Evolutionary conservation across 768 basidiomycete genomes (phyloP).

Genomic region (Cubamyces lactineus): DNA sequence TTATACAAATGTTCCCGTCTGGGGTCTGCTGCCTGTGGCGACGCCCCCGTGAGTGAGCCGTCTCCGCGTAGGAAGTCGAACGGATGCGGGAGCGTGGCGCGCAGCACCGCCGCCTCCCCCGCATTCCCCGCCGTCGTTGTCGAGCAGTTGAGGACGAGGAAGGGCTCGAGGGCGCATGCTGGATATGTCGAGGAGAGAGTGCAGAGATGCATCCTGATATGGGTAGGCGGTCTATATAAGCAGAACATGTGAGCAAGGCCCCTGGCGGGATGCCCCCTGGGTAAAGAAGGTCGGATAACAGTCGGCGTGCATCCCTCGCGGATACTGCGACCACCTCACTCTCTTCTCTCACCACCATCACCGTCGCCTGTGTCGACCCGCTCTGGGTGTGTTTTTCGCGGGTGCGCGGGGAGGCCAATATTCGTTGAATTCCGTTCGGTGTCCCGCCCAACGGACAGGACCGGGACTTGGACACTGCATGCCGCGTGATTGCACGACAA

Average conservation of each 20-base stretch:
- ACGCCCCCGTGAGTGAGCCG: conserved; percentile 17
- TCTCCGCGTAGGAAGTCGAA: conserved; percentile 16
- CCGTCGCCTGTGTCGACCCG: not conserved
- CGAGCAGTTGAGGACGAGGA: not conserved
- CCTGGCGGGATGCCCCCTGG: conserved; percentile 7
- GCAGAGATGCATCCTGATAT: conserved; percentile 5
- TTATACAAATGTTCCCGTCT: conserved; percentile 4
- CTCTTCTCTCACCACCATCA: conserved; percentile 6
- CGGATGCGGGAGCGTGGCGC: conserved; percentile 8
- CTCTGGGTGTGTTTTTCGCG: not conserved
- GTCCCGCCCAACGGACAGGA: conserved; percentile 22
- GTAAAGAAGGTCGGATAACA: conserved; percentile 17
- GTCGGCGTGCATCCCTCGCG: not conserved
- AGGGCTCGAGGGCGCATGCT: not conserved
- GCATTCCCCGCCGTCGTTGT: not conserved
- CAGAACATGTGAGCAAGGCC: conserved; percentile 15
- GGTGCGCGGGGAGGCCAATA: conserved; percentile 4
- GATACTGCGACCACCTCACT: not conserved
- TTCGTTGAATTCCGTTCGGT: conserved; percentile 16
- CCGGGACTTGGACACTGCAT: conserved; percentile 13
- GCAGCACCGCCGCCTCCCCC: not conserved
- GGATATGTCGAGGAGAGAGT: not conserved
- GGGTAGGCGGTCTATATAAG: not conserved
- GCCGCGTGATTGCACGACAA: conserved; percentile 26
- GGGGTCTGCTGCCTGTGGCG: conserved; percentile 5